These are phyloP conservation scores for Kentomonas sorsogonicus DNA, from an alignment of 208 protist genomes.

Conservation along the genomic window DNA sequence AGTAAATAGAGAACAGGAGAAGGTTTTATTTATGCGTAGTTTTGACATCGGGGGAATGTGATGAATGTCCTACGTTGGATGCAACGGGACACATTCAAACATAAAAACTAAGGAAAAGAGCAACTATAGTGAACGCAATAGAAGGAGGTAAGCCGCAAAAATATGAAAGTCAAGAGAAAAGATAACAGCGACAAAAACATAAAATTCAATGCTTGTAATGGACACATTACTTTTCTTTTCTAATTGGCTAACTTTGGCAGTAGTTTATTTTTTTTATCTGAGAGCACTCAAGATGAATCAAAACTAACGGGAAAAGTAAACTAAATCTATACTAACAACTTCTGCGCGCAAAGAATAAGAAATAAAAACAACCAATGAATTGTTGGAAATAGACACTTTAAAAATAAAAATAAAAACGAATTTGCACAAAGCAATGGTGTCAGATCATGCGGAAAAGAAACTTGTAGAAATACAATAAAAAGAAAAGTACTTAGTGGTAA, in stretches of 20 bases:
- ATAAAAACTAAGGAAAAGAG: conserved; percentile 7
- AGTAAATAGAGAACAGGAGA: too few relatives aligned
- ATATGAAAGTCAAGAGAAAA: background rate
- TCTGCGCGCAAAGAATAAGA: background rate
- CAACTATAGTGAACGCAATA: conserved; percentile 1
- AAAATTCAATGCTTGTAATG: conserved; percentile 1
- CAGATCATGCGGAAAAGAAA: too few relatives aligned
- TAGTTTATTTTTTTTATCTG: background rate
- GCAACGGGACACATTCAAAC: background rate
- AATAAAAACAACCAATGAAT: conserved; percentile 17
- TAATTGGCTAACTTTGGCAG: too few relatives aligned
- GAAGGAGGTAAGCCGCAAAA: background rate
- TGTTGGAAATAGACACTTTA: background rate
- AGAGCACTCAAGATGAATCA: too few relatives aligned
- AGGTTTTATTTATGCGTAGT: too few relatives aligned
- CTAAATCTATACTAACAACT: conserved; percentile 5
- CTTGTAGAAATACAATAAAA: too few relatives aligned
- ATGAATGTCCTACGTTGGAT: background rate
- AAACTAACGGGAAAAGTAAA: background rate
- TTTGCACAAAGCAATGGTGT: background rate
- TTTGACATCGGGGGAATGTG: too few relatives aligned
- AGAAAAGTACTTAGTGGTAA: too few relatives aligned
- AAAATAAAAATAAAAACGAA: background rate
- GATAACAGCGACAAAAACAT: background rate
- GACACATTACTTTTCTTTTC: background rate